These are phyloP conservation scores for Penicillium crystallinum DNA, from an alignment of 495 filamentous ascomycete species.

Conservation along the genomic window DNA sequence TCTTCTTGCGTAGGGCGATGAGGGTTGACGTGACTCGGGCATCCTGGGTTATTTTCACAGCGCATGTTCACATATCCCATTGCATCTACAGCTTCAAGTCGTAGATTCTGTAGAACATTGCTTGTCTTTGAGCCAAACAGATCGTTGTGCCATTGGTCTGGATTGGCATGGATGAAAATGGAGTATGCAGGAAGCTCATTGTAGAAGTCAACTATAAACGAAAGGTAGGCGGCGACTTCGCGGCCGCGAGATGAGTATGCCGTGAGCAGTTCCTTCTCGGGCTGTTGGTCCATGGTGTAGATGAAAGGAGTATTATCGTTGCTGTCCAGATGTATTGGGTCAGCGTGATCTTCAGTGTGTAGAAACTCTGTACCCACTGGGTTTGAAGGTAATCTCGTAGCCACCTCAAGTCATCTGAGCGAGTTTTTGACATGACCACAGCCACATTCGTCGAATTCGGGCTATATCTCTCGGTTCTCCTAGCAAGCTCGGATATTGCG, in stretches of 20 bases:
- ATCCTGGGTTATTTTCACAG: constrained; percentile 35
- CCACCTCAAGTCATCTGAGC: constrained; percentile 3
- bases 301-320: constrained; percentile 32
- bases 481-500: neutral
- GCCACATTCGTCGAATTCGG: neutral
- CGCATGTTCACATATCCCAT: constrained; percentile 40
- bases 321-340: neutral
- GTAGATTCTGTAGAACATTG: constrained; percentile 25
- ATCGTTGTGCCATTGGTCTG: constrained; percentile 43
- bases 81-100: constrained; percentile 33
- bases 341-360: neutral
- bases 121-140: constrained; percentile 32
- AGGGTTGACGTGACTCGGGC: constrained; percentile 30
- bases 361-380: neutral
- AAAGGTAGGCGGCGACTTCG: constrained; percentile 38
- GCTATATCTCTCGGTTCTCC: neutral
- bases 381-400: neutral
- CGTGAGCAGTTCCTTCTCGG: constrained; percentile 27
- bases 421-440: neutral
- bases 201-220: constrained; percentile 37
- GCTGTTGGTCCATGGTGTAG: constrained; percentile 30
- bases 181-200: constrained; percentile 32
- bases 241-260: constrained; percentile 33
- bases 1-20: constrained; percentile 28
- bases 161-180: constrained; percentile 38